Evolutionary conservation across 805 yeast species (phyloP).

Genomic region (Debaryomyces maramus): DNA sequence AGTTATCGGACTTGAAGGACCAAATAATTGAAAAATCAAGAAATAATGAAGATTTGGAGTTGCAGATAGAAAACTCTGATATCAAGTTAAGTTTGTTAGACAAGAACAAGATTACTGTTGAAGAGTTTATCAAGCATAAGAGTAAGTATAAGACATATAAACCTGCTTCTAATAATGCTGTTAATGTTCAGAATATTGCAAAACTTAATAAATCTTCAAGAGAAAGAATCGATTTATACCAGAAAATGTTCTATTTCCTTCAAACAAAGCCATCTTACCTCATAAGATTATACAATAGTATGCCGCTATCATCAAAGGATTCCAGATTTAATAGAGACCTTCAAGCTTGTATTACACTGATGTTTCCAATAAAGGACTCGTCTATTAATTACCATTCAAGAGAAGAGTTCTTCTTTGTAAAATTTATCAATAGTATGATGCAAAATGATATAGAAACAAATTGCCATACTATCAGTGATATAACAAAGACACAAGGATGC

Average conservation of each 20-base stretch:
- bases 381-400: slow-evolving; percentile 46
- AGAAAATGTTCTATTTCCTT: slow-evolving; percentile 73
- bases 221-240: slow-evolving; percentile 65
- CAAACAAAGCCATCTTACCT: slow-evolving; percentile 83
- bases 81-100: slow-evolving; percentile 75
- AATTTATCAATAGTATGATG: slow-evolving; percentile 52
- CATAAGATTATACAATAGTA: slow-evolving; percentile 48
- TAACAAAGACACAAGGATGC: slow-evolving; percentile 35
- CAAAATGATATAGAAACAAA: slow-evolving; percentile 36
- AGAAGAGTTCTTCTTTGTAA: slow-evolving; percentile 69
- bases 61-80: slow-evolving; percentile 71
- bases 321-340: slow-evolving; percentile 22
- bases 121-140: slow-evolving; percentile 57
- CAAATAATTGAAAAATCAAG: slow-evolving; percentile 68
- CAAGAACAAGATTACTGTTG: slow-evolving; percentile 75
- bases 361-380: slow-evolving; percentile 34
- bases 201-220: slow-evolving; percentile 41
- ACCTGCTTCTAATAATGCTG: slow-evolving; percentile 15
- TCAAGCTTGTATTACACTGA: slow-evolving; percentile 19
- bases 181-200: slow-evolving; percentile 25
- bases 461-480: slow-evolving; percentile 31
- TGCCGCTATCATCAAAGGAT: slow-evolving; percentile 25
- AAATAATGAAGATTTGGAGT: slow-evolving; percentile 69
- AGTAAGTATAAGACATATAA: slow-evolving; percentile 30
- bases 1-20: slow-evolving; percentile 65